Percentiles rank a stretch among this genome's conserved stretches.
phyloP scores from a whole-genome alignment of 208 protist genomes.

The Acanthamoeba lenticulata region DNA sequence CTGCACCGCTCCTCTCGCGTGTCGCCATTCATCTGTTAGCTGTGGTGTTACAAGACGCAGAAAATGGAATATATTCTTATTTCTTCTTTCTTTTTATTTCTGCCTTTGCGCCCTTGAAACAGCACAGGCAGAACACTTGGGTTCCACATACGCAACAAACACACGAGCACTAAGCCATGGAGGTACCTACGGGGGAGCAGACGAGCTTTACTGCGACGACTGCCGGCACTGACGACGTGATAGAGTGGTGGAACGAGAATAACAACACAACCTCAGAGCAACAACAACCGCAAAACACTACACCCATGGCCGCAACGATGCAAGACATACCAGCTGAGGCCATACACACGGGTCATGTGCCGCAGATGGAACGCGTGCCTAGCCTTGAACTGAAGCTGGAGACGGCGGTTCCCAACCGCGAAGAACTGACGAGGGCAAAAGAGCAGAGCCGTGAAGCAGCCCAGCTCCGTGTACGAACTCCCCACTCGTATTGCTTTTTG shows the following conservation, averaged over 20 bases:
- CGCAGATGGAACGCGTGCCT: not conserved
- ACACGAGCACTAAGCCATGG: not conserved
- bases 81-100: no score
- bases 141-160: not conserved
- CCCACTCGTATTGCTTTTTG: not conserved
- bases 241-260: not conserved
- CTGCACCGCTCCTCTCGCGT: no score
- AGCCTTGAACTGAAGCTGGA: not conserved
- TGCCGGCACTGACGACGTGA: not conserved
- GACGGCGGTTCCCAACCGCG: not conserved
- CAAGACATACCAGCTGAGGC: no score
- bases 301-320: not conserved
- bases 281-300: not conserved
- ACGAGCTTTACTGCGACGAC: not conserved
- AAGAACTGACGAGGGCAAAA: not conserved
- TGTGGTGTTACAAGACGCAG: no score
- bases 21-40: no score
- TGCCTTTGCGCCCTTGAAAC: no score
- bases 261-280: not conserved
- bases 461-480: not conserved
- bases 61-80: no score
- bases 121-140: no score
- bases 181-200: not conserved
- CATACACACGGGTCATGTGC: no score
- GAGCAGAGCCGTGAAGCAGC: not conserved